A percentile compares a stretch with the other conserved stretches of the same genome.
These are phyloP conservation scores for Myxozyma neglecta DNA, from an alignment of 805 yeast genomes.

Conservation along the genomic window DNA sequence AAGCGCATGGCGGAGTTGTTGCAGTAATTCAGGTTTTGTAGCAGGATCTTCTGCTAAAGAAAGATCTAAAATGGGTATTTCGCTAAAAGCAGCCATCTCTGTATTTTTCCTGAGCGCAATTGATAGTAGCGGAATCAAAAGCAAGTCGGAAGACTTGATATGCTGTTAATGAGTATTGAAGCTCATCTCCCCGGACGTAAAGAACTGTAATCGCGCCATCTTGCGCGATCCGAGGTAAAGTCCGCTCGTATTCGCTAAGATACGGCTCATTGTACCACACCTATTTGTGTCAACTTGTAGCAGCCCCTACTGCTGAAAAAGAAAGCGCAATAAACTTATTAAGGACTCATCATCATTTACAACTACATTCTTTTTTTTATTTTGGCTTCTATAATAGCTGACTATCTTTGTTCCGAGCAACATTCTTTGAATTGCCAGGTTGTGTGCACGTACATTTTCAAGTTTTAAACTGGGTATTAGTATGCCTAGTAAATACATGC, in stretches of 20 bases:
- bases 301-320: neutral
- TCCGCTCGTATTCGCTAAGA: neutral
- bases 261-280: neutral
- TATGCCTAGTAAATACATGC: too few relatives aligned
- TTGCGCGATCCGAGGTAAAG: neutral
- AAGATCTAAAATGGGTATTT: conserved; percentile 50
- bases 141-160: neutral
- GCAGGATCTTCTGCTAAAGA: conserved; percentile 45
- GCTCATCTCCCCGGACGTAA: neutral
- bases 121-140: neutral
- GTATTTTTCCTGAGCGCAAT: neutral
- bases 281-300: neutral
- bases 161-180: neutral
- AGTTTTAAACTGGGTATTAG: too few relatives aligned
- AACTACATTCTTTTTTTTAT: too few relatives aligned
- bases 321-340: too few relatives aligned
- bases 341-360: too few relatives aligned
- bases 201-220: neutral
- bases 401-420: too few relatives aligned
- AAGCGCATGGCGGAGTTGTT: conserved; percentile 47
- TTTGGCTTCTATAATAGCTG: too few relatives aligned
- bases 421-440: too few relatives aligned
- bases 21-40: conserved; percentile 48
- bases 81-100: conserved; percentile 15
- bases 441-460: too few relatives aligned